These are phyloP conservation scores for Penicillium vulpinum DNA, from an alignment of 2,329 filamentous ascomycete genomes.

Conservation along the genomic window DNA sequence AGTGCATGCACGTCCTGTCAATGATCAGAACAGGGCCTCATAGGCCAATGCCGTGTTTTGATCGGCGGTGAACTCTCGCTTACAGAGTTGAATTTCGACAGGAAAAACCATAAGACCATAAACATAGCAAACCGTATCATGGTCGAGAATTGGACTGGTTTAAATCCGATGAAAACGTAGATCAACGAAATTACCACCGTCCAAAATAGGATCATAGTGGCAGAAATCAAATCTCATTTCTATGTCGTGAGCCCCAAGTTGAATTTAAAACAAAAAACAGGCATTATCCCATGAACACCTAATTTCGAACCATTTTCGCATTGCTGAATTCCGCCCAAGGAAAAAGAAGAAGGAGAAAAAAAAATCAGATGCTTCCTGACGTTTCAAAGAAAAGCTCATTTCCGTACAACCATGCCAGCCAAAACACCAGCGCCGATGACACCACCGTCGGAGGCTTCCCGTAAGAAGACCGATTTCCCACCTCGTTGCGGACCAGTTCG, in stretches of 20 bases:
- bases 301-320: conserved; percentile 10
- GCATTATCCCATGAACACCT: conserved; percentile 63
- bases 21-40: background rate
- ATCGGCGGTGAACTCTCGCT: background rate
- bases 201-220: background rate
- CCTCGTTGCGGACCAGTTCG: conserved; percentile 47
- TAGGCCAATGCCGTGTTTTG: background rate
- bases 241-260: conserved; percentile 11
- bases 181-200: background rate
- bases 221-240: conserved; percentile 15
- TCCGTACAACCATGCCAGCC: conserved; percentile 48
- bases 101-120: background rate
- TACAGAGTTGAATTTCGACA: background rate
- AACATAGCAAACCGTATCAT: background rate
- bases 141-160: too few relatives aligned
- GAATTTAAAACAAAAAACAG: conserved; percentile 36
- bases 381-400: conserved; percentile 8
- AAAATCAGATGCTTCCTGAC: conserved; percentile 3
- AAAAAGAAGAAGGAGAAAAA: background rate
- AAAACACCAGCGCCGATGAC: conserved; percentile 58
- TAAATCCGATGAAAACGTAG: background rate
- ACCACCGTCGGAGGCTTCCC: conserved; percentile 56
- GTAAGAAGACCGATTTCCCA: conserved; percentile 52
- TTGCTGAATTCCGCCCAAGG: conserved; percentile 7
- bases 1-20: background rate